These are phyloP conservation scores for Globisporangium nodosum DNA, from an alignment of 352 stramenopile species.

Conservation along the genomic window DNA sequence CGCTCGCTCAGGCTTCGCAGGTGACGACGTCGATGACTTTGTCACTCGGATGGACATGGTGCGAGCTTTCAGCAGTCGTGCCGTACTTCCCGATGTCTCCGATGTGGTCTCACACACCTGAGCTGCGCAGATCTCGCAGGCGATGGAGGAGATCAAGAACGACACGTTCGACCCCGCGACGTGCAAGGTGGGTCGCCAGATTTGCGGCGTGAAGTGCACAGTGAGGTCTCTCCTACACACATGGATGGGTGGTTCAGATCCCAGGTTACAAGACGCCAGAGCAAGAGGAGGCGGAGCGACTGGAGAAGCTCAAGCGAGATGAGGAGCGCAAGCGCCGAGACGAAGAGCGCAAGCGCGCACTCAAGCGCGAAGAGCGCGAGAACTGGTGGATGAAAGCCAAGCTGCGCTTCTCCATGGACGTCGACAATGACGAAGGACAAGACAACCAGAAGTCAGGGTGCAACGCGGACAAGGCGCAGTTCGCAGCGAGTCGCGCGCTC, in stretches of 20 bases:
- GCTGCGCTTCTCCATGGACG: slow-evolving; percentile 37
- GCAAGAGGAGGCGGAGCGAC: slow-evolving; percentile 53
- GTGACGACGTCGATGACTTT: slow-evolving; percentile 72
- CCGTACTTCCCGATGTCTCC: too few species aligned
- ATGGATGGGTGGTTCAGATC: slow-evolving; percentile 23
- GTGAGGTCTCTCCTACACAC: not conserved
- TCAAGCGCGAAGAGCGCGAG: slow-evolving; percentile 56
- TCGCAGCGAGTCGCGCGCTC: slow-evolving; percentile 56
- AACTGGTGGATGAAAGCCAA: slow-evolving; percentile 66
- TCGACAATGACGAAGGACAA: slow-evolving; percentile 13
- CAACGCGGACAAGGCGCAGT: not conserved
- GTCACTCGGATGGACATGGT: slow-evolving; percentile 65
- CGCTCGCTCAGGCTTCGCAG: slow-evolving; percentile 51
- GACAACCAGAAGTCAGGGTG: slow-evolving; percentile 14
- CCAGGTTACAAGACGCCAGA: slow-evolving; percentile 72
- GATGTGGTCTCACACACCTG: not conserved
- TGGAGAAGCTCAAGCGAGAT: slow-evolving; percentile 27
- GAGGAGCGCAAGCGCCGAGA: slow-evolving; percentile 37
- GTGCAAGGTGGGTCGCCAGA: slow-evolving; percentile 39
- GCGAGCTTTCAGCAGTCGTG: not conserved
- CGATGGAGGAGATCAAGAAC: slow-evolving; percentile 78
- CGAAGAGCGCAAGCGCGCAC: slow-evolving; percentile 26
- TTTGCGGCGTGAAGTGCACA: not conserved
- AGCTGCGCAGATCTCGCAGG: slow-evolving; percentile 42
- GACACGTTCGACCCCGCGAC: slow-evolving; percentile 68